Conservation (phyloP, 78 protist genomes). For the Dictyostelium capitatum region DNA sequence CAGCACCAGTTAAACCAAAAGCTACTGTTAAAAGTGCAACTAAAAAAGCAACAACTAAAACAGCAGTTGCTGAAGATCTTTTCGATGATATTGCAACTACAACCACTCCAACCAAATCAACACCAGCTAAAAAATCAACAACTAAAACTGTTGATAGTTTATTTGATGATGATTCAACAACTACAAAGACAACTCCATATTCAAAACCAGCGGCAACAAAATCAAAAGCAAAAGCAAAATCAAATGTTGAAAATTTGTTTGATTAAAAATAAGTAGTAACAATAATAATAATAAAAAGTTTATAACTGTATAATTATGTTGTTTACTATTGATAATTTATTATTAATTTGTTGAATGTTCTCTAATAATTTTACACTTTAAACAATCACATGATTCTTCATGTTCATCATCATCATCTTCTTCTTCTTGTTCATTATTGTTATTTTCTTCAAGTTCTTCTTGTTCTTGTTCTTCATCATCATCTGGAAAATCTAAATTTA, state of each 20-base stretch:
- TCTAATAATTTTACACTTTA: conserved; percentile 12
- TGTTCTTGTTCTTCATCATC: conserved; percentile 35
- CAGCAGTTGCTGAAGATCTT: conserved; percentile 33
- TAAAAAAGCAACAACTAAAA: conserved; percentile 21
- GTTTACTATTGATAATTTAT: too few relatives aligned
- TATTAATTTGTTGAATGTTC: neutral
- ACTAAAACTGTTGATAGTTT: conserved; percentile 44
- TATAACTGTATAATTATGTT: too few relatives aligned
- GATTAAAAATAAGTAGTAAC: neutral
- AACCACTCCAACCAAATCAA: conserved; percentile 17
- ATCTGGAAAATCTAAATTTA: conserved; percentile 46
- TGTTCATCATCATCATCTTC: conserved; percentile 1
- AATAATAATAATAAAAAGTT: neutral
- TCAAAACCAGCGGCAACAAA: neutral
- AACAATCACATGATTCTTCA: conserved; percentile 22
- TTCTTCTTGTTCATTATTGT: conserved; percentile 3
- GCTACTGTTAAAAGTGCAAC: conserved; percentile 8
- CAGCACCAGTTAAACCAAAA: conserved; percentile 9
- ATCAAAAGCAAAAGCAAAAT: conserved; percentile 1
- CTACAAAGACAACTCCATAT: neutral
- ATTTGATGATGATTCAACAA: conserved; percentile 30
- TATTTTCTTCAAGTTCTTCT: neutral
- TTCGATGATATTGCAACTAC: conserved; percentile 50
- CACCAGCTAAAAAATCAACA: conserved; percentile 21
- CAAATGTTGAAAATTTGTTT: conserved; percentile 24